Evolutionary conservation across 2,329 filamentous ascomycete genomes (phyloP).

Genomic region (Monosporascus sp.): DNA sequence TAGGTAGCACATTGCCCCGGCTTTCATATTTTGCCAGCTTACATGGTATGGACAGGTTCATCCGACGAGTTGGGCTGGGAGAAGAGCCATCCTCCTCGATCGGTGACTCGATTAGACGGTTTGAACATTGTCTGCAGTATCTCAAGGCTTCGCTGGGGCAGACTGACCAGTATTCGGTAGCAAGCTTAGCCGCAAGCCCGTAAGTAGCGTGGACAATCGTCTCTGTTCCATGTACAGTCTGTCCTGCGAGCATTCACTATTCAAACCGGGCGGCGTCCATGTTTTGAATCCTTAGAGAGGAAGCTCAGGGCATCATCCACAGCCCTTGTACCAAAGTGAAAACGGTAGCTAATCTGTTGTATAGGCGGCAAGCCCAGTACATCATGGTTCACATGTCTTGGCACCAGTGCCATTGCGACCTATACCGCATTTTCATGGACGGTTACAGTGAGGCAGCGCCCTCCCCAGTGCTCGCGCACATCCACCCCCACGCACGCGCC

Average conservation of each 20-base stretch:
- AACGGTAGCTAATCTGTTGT: neutral
- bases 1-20: slow-evolving; percentile 13
- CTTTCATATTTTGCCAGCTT: neutral
- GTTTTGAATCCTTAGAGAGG: too few relatives aligned
- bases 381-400: slow-evolving; percentile 32
- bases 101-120: slow-evolving; percentile 16
- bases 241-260: too few relatives aligned
- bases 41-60: slow-evolving; percentile 16
- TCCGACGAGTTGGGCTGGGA: slow-evolving; percentile 21
- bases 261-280: too few relatives aligned
- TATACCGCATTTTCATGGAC: slow-evolving; percentile 38
- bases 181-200: slow-evolving; percentile 13
- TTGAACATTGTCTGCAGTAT: slow-evolving; percentile 20
- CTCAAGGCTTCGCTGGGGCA: slow-evolving; percentile 15
- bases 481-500: slow-evolving; percentile 23
- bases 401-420: slow-evolving; percentile 39
- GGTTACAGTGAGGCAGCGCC: slow-evolving; percentile 37
- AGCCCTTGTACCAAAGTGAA: neutral
- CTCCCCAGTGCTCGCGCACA: slow-evolving; percentile 20
- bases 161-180: slow-evolving; percentile 18
- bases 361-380: slow-evolving; percentile 19
- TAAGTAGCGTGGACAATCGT: neutral
- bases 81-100: slow-evolving; percentile 21
- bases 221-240: too few relatives aligned
- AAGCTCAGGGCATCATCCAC: too few relatives aligned